Evolutionary conservation across 2,329 filamentous ascomycete genomes (phyloP), one percentile per base, ranked within the genome.

Genomic region (Pseudogymnoascus sp.): DNA sequence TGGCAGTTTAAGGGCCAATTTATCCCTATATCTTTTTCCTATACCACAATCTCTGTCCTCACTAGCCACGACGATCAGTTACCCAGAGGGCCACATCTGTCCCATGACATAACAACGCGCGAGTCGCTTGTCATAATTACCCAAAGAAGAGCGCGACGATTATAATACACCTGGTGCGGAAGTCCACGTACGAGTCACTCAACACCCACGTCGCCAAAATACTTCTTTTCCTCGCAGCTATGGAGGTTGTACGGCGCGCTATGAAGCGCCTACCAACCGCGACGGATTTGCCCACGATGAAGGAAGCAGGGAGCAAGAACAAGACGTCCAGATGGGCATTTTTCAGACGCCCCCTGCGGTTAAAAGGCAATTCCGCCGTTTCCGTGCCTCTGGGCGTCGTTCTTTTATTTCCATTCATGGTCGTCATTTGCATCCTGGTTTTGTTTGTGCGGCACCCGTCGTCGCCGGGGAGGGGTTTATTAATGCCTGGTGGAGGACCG

Each of bases 301-400:
- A 80, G 64, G 77, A 80, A 65, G 71, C 68, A 58, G 75, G 67
- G 74, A 80, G 71, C 71, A 73, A 63, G 68, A 68, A 65, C 68
- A 67, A 60, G 67, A 64, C 66, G 41, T 71, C 82, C 15, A 78
- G 79, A 69, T 79, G 95, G 70, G 87, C 89, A 64, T 95, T 97
- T 75, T 90, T 97, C 74, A 82, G 87, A 68, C 84, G 90, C 71
- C 90, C 93, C 59, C 84, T 99, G 79, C 87, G 92, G 68, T 78
- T 99, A 77, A 89, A 87, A 76, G 90, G 91, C 70, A 96, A 96
- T 75, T 97, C 92, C 61, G 89, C 88, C 71, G 85, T 97, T 74
- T 96, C 93, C 59, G 87, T 97, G 72, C 94, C 94, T 25, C 79
- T 99, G 59, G 93, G 93, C 67, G 86, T 97, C 71, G 91, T 97